Base-by-base conservation (phyloP, 2,329 filamentous ascomycete species). In the Capronia epimyces region DNA sequence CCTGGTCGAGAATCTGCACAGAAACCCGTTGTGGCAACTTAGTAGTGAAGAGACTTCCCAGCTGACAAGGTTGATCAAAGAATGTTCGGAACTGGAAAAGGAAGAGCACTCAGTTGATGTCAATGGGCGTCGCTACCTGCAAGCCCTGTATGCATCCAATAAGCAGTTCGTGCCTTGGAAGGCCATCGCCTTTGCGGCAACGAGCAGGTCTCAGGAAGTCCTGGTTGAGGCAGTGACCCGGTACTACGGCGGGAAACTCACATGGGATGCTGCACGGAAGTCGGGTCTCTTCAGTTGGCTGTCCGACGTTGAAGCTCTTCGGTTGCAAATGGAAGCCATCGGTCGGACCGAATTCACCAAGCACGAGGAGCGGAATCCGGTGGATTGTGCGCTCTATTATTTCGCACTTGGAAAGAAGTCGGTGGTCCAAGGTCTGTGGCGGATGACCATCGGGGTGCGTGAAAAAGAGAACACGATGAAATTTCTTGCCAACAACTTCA, bases 261-360 rank as follows among this genome's bases (percentile, higher is more conserved):
- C 84, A 5, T 98, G 93, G 93, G 80, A 86, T 56, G 79, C 90
- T 61, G 93, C 91, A 1, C 79, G 86, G 41, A 86, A 94, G 65
- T 88, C 86, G 59, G 93, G 93, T 9, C 77, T 97, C 49, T 96
- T 95, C 64, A 91, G 96, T 83, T 98, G 93, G 91, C 76, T 98
- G 9, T 81, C 82, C 0, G 90, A 96, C 66, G 69, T 76, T 15
- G 79, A 78, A 48, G 83, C 89, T 18, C 73, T 97, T 65, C 82
- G 77, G 66, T 69, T 79, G 0, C 88, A 96, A 64, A 90, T 98
- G 57, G 93, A 98, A 66, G 71, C 82, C n/a, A 80, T 98, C 39
- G 94, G 90, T 24, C 83, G 90, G 37, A 95, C 93, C 57, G 89
- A 97, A 64, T 98, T 97, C 67, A 89, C 88, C 13, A 89, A 87